Percentiles rank a stretch among this genome's conserved stretches.
Evolutionary conservation across 1,284 basidiomycete genomes (phyloP).

Genomic region (Leccinum solheimii): DNA sequence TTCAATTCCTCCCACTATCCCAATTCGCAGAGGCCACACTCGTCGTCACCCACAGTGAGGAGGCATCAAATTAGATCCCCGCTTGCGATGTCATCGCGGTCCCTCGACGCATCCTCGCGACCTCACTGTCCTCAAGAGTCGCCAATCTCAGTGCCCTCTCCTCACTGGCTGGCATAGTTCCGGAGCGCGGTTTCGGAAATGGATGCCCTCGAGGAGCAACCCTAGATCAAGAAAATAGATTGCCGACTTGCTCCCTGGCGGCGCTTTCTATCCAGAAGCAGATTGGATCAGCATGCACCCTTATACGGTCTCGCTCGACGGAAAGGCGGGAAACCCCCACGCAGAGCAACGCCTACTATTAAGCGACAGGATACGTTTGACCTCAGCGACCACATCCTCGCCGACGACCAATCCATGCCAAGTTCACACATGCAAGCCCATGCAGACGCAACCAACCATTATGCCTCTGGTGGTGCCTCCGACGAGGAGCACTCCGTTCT

Average conservation of each 20-base stretch:
- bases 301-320: constrained; percentile 85
- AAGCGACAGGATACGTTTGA: constrained; percentile 67
- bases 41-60: too few species aligned
- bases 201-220: constrained; percentile 64
- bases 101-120: too few species aligned
- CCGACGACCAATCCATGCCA: constrained; percentile 53
- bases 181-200: constrained; percentile 71
- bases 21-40: too few species aligned
- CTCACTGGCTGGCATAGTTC: constrained; percentile 62
- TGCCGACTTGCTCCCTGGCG: constrained; percentile 71
- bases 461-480: constrained; percentile 40
- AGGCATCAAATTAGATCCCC: too few species aligned
- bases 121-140: too few species aligned
- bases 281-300: constrained; percentile 91
- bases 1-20: too few species aligned
- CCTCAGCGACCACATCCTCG: constrained; percentile 62
- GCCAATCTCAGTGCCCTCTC: too few species aligned
- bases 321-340: constrained; percentile 54
- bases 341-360: constrained; percentile 13
- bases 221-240: constrained; percentile 79
- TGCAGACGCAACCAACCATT: constrained; percentile 51
- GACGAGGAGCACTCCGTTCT: constrained; percentile 77
- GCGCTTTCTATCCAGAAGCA: constrained; percentile 76
- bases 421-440: constrained; percentile 55
- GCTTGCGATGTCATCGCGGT: too few species aligned